A percentile compares a stretch with the other conserved stretches of the same genome.
phyloP scores from a whole-genome alignment of 2,329 filamentous ascomycete genomes.

The Hypoxylon sp. region DNA sequence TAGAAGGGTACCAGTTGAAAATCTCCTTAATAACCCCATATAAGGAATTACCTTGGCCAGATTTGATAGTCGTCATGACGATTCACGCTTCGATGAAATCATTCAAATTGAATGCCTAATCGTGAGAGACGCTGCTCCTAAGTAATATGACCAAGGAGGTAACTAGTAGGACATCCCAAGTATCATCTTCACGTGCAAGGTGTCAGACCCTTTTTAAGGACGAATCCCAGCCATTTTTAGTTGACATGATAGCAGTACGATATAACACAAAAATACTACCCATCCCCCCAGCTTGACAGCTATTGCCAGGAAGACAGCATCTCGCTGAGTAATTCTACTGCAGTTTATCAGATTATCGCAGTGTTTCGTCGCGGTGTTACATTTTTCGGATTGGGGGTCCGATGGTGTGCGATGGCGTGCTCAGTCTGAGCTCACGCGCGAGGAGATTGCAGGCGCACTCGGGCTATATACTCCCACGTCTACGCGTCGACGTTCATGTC shows the following conservation, averaged over 20 bases:
- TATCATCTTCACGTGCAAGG: conserved; percentile 4
- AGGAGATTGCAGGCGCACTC: conserved; percentile 14
- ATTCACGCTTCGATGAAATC: neutral
- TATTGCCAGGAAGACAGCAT: neutral
- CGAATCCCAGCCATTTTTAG: conserved; percentile 3
- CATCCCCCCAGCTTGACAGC: neutral
- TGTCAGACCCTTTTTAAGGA: conserved; percentile 3
- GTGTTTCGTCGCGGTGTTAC: conserved; percentile 27
- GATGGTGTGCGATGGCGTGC: conserved; percentile 48
- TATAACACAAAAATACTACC: conserved; percentile 11
- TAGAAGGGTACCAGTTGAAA: conserved; percentile 56
- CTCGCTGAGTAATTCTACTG: conserved; percentile 1
- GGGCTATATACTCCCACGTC: conserved; percentile 7
- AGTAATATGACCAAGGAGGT: neutral
- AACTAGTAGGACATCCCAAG: neutral
- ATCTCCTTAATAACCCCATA: conserved; percentile 53
- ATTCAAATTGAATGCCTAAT: conserved; percentile 4
- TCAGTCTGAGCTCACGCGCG: conserved; percentile 20
- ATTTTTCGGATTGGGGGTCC: conserved; percentile 22
- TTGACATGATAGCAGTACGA: conserved; percentile 11
- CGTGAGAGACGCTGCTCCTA: neutral
- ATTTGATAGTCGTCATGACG: conserved; percentile 32
- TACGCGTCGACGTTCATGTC: conserved; percentile 16
- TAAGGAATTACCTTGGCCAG: conserved; percentile 25
- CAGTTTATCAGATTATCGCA: conserved; percentile 18